phyloP scores from a whole-genome alignment of 148 eudicot species.

The Camellia sinensis region DNA sequence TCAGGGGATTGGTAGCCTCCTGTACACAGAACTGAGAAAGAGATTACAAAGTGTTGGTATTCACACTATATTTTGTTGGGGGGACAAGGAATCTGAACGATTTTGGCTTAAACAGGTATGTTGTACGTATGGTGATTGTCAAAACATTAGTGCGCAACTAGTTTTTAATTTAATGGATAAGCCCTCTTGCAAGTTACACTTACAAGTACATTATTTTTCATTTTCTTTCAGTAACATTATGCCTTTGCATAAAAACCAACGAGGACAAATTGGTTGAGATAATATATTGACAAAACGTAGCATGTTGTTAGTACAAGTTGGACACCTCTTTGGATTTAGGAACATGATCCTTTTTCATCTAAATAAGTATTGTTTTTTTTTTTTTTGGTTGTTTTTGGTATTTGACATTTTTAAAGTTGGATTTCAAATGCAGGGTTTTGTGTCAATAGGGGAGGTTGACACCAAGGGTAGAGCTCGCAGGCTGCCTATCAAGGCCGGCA shows the following conservation, averaged over 20 bases:
- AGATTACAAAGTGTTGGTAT: constrained; percentile 73
- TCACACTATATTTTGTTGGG: constrained; percentile 77
- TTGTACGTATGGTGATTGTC: constrained; percentile 5
- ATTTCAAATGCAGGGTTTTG: constrained; percentile 59
- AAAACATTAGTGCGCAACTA: not conserved
- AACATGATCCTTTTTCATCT: not conserved
- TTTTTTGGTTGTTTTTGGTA: not conserved
- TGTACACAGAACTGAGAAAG: constrained; percentile 63
- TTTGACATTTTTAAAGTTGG: not conserved
- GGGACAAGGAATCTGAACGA: constrained; percentile 82
- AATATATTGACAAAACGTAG: not conserved
- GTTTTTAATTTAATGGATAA: not conserved
- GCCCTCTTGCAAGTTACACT: not conserved
- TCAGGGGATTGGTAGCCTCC: constrained; percentile 69
- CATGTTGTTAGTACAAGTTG: not conserved
- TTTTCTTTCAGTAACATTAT: not conserved
- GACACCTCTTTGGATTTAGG: not conserved
- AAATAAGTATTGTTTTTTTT: not conserved
- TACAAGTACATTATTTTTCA: not conserved
- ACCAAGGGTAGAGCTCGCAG: constrained; percentile 69
- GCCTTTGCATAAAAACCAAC: not conserved
- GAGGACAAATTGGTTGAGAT: not conserved
- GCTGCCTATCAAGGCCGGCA: constrained; percentile 71
- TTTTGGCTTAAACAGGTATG: constrained; percentile 92
- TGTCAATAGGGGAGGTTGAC: constrained; percentile 67